Conservation (phyloP, 23 red algal species). For the Rhodosorus marinus region DNA sequence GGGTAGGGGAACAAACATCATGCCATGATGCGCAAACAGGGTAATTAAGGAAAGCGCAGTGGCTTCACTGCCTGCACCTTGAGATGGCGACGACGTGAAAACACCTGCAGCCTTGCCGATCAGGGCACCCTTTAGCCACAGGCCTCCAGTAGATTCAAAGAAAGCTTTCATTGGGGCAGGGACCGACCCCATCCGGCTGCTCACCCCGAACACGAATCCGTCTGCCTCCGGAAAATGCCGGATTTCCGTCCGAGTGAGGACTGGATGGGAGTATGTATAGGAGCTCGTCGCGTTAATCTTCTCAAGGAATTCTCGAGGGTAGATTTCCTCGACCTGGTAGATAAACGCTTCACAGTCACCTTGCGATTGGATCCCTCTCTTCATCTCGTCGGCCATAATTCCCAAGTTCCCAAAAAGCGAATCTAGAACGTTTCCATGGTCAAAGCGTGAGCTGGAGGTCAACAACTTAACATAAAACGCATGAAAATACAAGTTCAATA, state of each 20-base stretch:
- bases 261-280: constrained; percentile 3
- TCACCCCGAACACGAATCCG: constrained; percentile 23
- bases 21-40: constrained; percentile 13
- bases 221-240: constrained; percentile 6
- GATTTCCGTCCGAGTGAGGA: constrained; percentile 6
- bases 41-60: constrained; percentile 19
- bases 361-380: constrained; percentile 5
- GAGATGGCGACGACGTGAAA: constrained; percentile 12
- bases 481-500: no score
- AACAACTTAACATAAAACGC: no score
- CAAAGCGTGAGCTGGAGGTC: no score
- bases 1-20: constrained; percentile 24
- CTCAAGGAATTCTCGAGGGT: constrained; percentile 14
- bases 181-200: constrained; percentile 14
- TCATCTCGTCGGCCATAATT: constrained; percentile 2
- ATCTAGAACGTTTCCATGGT: no score
- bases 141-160: constrained; percentile 5
- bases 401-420: no score
- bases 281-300: constrained; percentile 18
- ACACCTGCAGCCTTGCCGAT: constrained; percentile 10
- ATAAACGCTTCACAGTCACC: constrained; percentile 6
- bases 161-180: constrained; percentile 30
- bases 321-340: constrained; percentile 19
- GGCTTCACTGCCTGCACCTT: constrained; percentile 18
- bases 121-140: constrained; percentile 16